phyloP scores from a whole-genome alignment of 345 rosid species.

The Melaleuca alternifolia region DNA sequence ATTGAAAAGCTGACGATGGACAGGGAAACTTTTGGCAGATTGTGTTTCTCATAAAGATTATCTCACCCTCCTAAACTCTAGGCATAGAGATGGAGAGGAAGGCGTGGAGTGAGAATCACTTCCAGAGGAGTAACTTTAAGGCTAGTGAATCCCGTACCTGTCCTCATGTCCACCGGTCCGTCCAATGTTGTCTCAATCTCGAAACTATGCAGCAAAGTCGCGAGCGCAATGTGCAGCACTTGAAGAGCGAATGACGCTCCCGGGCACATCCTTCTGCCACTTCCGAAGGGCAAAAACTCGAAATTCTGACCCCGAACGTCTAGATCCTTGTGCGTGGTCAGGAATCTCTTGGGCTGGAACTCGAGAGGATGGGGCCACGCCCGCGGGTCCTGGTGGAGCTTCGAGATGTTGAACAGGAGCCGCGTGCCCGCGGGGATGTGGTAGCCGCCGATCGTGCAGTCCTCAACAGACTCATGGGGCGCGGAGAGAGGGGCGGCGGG shows the following conservation, averaged over 20 bases:
- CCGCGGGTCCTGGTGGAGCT: conserved; percentile 18
- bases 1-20: too few species aligned
- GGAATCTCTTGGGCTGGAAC: conserved; percentile 17
- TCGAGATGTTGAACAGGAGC: conserved; percentile 4
- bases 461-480: conserved; percentile 12
- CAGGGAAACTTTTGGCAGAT: too few species aligned
- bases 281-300: conserved; percentile 13
- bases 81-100: neutral
- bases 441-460: conserved; percentile 6
- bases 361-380: conserved; percentile 13
- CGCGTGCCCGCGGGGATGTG: conserved; percentile 9
- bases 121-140: conserved; percentile 17
- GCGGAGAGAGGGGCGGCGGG: conserved; percentile 11
- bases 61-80: neutral
- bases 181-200: conserved; percentile 4
- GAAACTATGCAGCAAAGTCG: conserved; percentile 16
- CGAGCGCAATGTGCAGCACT: conserved; percentile 4
- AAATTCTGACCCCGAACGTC: conserved; percentile 11
- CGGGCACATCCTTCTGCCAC: conserved; percentile 25
- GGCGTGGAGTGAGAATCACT: conserved; percentile 15
- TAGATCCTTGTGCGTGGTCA: conserved; percentile 7
- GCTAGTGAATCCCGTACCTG: neutral
- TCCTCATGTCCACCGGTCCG: conserved; percentile 13
- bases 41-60: too few species aligned
- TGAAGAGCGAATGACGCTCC: conserved; percentile 14